A percentile compares a stretch with the other conserved stretches of the same genome.
phyloP scores from a whole-genome alignment of 2,329 filamentous ascomycete species.

The Huntiella savannae region DNA sequence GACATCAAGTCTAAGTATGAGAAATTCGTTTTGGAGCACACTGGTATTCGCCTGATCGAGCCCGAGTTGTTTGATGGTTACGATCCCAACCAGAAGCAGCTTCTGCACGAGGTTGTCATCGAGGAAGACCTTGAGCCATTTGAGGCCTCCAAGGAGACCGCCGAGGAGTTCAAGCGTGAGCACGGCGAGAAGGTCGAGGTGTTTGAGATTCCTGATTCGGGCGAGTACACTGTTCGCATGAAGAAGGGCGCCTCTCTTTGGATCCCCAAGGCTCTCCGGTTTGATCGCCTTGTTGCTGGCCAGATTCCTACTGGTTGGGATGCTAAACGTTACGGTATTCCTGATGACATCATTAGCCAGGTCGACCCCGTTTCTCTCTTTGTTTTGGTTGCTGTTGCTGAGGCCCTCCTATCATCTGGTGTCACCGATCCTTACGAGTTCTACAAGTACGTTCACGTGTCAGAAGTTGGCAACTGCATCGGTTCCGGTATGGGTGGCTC shows the following conservation, averaged over 20 bases:
- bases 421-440: conserved; percentile 99
- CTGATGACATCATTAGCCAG: conserved; percentile 93
- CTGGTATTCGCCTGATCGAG: conserved; percentile 92
- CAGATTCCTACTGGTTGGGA: conserved; percentile 97
- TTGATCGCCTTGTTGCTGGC: conserved; percentile 91
- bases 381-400: conserved; percentile 82
- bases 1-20: conserved; percentile 96
- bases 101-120: conserved; percentile 93
- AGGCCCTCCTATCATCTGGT: conserved; percentile 77
- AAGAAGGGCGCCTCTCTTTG: conserved; percentile 89
- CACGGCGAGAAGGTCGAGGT: conserved; percentile 96
- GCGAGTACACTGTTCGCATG: conserved; percentile 83
- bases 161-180: conserved; percentile 90
- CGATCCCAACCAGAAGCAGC: conserved; percentile 94
- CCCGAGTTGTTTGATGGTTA: conserved; percentile 93
- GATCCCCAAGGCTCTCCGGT: conserved; percentile 92
- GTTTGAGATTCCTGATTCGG: conserved; percentile 83
- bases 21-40: conserved; percentile 88
- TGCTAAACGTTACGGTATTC: conserved; percentile 85
- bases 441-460: conserved; percentile 98
- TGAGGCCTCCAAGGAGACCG: conserved; percentile 91
- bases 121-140: conserved; percentile 95
- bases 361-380: conserved; percentile 94
- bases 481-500: conserved; percentile 97
- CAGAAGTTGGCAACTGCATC: conserved; percentile 93